A percentile compares a stretch with the other conserved stretches of the same genome.
These are phyloP conservation scores for Hygrocybe punicea DNA, from an alignment of 768 basidiomycete genomes.

Conservation along the genomic window DNA sequence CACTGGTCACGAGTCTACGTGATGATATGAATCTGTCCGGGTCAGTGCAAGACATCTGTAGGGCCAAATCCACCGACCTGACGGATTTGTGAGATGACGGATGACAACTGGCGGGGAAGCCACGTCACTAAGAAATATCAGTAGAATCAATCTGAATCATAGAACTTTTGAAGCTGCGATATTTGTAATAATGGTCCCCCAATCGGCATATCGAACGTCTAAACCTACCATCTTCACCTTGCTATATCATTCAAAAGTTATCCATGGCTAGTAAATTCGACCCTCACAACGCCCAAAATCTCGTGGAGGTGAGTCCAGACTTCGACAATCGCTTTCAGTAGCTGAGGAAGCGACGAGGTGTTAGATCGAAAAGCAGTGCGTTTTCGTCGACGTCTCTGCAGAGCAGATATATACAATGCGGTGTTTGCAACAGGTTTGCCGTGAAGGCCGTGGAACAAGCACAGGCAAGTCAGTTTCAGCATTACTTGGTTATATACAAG, in stretches of 20 bases:
- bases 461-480: slow-evolving; percentile 44
- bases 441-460: slow-evolving; percentile 97
- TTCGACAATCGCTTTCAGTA: slow-evolving; percentile 8
- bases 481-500: background rate
- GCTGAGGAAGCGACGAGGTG: background rate
- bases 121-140: no score
- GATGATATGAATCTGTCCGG: no score
- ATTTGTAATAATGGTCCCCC: no score
- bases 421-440: slow-evolving; percentile 56
- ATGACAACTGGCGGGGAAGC: no score
- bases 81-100: no score
- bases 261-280: slow-evolving; percentile 65
- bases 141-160: no score
- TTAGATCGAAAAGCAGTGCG: slow-evolving; percentile 96
- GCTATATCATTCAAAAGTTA: background rate
- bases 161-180: no score
- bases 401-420: background rate
- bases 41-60: no score
- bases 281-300: slow-evolving; percentile 88
- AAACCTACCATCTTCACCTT: background rate
- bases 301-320: slow-evolving; percentile 62
- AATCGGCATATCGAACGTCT: no score
- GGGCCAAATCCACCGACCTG: no score
- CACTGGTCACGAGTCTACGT: no score
- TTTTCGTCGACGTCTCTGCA: slow-evolving; percentile 11